Percentiles rank a stretch among this genome's conserved stretches.
Conservation (phyloP, 1,139 yeast species). For the Schizosaccharomyces versatilis region DNA sequence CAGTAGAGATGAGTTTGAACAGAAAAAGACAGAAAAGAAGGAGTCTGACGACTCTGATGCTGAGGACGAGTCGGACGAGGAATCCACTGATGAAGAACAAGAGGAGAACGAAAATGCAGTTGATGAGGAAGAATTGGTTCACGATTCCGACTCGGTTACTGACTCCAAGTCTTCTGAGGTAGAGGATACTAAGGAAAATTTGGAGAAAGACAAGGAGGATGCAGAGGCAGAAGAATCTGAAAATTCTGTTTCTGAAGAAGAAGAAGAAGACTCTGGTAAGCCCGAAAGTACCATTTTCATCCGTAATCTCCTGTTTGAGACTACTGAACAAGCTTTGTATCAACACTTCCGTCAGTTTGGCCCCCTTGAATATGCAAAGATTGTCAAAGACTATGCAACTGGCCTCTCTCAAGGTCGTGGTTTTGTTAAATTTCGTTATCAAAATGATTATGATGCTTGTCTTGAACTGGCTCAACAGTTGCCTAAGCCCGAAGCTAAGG, state of each 20-base stretch:
- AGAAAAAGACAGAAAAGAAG: conserved; percentile 12
- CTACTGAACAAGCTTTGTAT: conserved; percentile 52
- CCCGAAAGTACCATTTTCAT: conserved; percentile 37
- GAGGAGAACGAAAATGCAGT: conserved; percentile 13
- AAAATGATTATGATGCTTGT: conserved; percentile 45
- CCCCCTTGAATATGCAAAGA: conserved; percentile 72
- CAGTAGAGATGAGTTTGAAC: conserved; percentile 58
- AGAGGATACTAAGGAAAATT: conserved; percentile 17
- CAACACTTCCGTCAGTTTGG: conserved; percentile 74
- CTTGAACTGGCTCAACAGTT: conserved; percentile 47
- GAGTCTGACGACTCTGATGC: conserved; percentile 19
- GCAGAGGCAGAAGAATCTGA: neutral
- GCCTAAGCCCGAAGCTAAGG: conserved; percentile 17
- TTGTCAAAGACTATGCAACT: conserved; percentile 68
- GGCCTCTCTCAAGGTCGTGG: conserved; percentile 89
- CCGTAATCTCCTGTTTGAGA: conserved; percentile 85
- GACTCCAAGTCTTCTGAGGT: conserved; percentile 12
- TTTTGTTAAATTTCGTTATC: conserved; percentile 59
- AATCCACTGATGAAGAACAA: conserved; percentile 16
- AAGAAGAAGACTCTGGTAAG: neutral
- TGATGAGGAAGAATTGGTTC: conserved; percentile 17
- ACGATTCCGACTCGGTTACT: neutral
- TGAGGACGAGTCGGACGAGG: conserved; percentile 17
- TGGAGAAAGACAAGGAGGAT: neutral
- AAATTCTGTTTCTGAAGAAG: neutral